Conservation (phyloP, 768 basidiomycete species). For the Lactifluus pinguis region DNA sequence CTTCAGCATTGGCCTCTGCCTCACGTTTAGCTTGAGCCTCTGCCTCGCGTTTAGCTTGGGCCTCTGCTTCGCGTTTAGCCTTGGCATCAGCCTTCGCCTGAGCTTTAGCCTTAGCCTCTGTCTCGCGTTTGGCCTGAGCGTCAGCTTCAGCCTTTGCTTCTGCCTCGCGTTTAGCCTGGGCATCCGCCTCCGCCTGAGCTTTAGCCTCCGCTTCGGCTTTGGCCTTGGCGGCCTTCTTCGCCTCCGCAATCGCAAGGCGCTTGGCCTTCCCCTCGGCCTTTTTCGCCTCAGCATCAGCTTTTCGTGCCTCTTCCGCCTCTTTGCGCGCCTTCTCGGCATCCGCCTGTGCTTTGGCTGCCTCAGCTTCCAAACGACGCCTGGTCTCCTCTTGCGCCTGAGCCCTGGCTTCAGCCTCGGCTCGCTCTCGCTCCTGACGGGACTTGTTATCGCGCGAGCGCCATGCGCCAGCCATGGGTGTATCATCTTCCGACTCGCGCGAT, state of each 20-base stretch:
- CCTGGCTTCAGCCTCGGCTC: conserved; percentile 3
- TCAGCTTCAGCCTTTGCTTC: background rate
- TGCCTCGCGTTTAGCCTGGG: background rate
- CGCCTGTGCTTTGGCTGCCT: background rate
- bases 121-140: background rate
- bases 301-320: background rate
- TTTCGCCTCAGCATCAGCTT: too few species aligned
- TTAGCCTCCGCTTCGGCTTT: background rate
- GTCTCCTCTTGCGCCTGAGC: conserved; percentile 1
- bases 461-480: conserved; percentile 7
- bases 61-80: background rate
- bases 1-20: background rate
- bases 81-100: background rate
- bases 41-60: background rate
- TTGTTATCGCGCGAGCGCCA: conserved; percentile 10
- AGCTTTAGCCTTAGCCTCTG: background rate
- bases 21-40: background rate
- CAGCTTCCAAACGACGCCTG: conserved; percentile 5
- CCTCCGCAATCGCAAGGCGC: background rate
- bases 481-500: conserved; percentile 13
- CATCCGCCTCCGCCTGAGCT: background rate
- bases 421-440: conserved; percentile 10
- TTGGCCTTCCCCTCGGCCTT: background rate
- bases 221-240: background rate
- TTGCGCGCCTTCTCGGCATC: background rate